Percentiles rank a stretch among this genome's conserved stretches.
Conservation (phyloP, 495 filamentous ascomycete genomes). For the Xylaria intraflava region DNA sequence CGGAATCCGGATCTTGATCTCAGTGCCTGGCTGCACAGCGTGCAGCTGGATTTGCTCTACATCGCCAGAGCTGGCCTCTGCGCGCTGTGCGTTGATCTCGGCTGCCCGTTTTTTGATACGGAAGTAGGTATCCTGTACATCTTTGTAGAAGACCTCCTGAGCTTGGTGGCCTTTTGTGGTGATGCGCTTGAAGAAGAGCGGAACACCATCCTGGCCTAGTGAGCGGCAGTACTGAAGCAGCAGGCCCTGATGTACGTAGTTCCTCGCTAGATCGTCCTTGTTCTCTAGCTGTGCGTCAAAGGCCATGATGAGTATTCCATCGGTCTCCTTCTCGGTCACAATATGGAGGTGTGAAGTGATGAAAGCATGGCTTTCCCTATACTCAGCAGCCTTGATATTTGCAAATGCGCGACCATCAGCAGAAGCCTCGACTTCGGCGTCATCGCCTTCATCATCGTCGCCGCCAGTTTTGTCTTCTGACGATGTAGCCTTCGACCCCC, state of each 20-base stretch:
- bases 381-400: slow-evolving; percentile 68
- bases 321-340: slow-evolving; percentile 79
- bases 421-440: slow-evolving; percentile 67
- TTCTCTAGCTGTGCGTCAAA: slow-evolving; percentile 78
- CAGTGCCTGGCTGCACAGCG: slow-evolving; percentile 87
- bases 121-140: slow-evolving; percentile 79
- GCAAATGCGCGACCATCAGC: slow-evolving; percentile 71
- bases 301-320: slow-evolving; percentile 82
- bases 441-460: slow-evolving; percentile 61
- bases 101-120: slow-evolving; percentile 70
- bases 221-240: slow-evolving; percentile 91
- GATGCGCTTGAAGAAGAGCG: slow-evolving; percentile 93
- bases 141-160: slow-evolving; percentile 83
- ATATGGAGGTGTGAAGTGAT: slow-evolving; percentile 68
- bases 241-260: slow-evolving; percentile 90
- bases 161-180: slow-evolving; percentile 89
- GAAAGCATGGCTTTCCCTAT: slow-evolving; percentile 64
- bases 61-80: slow-evolving; percentile 55
- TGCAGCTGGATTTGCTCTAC: slow-evolving; percentile 98
- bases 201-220: slow-evolving; percentile 79
- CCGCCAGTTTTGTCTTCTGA: slow-evolving; percentile 42
- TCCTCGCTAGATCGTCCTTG: slow-evolving; percentile 67
- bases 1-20: slow-evolving; percentile 81
- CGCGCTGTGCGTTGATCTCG: slow-evolving; percentile 64
- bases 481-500: slow-evolving; percentile 15